phyloP scores from a whole-genome alignment of 2,329 filamentous ascomycete genomes.

The Graphilbum ipis-grandicollis region DNA sequence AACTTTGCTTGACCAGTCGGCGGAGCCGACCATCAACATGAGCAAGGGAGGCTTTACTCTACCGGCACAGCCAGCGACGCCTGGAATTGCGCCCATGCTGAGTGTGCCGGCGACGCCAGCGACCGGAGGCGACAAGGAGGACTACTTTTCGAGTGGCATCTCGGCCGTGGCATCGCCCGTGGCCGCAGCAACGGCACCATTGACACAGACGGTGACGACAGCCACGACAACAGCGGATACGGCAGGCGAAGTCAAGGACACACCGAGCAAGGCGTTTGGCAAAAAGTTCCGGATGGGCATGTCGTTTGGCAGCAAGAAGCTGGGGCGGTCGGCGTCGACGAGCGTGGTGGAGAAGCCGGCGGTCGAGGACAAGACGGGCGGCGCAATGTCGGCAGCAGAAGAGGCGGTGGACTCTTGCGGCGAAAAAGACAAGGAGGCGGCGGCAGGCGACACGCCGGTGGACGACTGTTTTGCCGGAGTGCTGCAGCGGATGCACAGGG shows the following conservation, averaged over 20 bases:
- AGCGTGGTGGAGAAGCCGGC: constrained; percentile 55
- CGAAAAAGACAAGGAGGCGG: not conserved
- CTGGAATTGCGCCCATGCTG: constrained; percentile 35
- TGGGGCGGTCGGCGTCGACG: constrained; percentile 50
- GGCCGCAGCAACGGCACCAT: constrained; percentile 8
- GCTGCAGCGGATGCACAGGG: constrained; percentile 53
- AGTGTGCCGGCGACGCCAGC: too few relatives aligned
- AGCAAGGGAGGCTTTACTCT: too few relatives aligned
- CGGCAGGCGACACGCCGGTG: constrained; percentile 33
- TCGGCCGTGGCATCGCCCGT: not conserved
- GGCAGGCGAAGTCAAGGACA: not conserved
- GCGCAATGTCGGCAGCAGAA: not conserved
- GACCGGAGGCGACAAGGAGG: too few relatives aligned
- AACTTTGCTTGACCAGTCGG: too few relatives aligned
- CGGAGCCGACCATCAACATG: too few relatives aligned
- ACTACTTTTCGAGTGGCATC: too few relatives aligned
- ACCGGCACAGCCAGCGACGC: constrained; percentile 17
- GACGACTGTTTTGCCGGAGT: constrained; percentile 61
- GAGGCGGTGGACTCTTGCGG: not conserved
- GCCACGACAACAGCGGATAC: constrained; percentile 17
- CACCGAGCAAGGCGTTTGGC: constrained; percentile 46
- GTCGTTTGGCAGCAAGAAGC: constrained; percentile 70
- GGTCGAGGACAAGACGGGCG: constrained; percentile 23
- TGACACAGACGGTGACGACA: constrained; percentile 15
- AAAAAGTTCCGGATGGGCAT: constrained; percentile 70